A percentile compares a stretch with the other conserved stretches of the same genome.
These are phyloP conservation scores for Cyberlindnera mycetangii DNA, from an alignment of 805 yeast genomes.

Conservation along the genomic window DNA sequence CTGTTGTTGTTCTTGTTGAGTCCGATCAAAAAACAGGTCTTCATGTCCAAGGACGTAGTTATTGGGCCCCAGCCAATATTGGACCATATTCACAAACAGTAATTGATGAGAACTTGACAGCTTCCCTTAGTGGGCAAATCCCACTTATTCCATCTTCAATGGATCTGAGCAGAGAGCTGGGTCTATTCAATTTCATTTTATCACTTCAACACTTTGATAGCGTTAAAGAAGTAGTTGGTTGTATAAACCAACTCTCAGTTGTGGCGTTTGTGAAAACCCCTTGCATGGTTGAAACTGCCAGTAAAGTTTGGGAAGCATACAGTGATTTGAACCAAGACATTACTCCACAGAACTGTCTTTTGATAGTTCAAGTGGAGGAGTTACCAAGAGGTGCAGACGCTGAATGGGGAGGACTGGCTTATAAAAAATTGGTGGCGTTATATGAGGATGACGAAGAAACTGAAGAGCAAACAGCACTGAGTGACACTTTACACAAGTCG, in stretches of 20 bases:
- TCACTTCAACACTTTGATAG: conserved; percentile 73
- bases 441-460: conserved; percentile 44
- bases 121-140: conserved; percentile 87
- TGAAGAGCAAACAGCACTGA: conserved; percentile 8
- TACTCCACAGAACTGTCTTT: conserved; percentile 32
- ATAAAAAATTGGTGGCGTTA: conserved; percentile 34
- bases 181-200: conserved; percentile 41
- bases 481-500: neutral
- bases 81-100: conserved; percentile 95
- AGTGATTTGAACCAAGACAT: conserved; percentile 25
- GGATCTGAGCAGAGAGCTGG: conserved; percentile 37
- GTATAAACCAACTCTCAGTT: conserved; percentile 41
- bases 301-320: conserved; percentile 46
- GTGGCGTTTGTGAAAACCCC: conserved; percentile 52
- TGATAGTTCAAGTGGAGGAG: conserved; percentile 51
- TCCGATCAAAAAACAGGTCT: conserved; percentile 54
- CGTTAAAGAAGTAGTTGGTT: conserved; percentile 54
- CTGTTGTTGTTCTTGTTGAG: conserved; percentile 49
- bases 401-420: conserved; percentile 74
- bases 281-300: conserved; percentile 30
- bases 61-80: conserved; percentile 98
- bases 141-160: conserved; percentile 75
- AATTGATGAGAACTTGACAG: conserved; percentile 43
- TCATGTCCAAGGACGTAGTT: conserved; percentile 89
- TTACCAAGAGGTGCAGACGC: conserved; percentile 63